Conservation (phyloP, 176 grass and related monocot species). For the Cenchrus fungigraminus region DNA sequence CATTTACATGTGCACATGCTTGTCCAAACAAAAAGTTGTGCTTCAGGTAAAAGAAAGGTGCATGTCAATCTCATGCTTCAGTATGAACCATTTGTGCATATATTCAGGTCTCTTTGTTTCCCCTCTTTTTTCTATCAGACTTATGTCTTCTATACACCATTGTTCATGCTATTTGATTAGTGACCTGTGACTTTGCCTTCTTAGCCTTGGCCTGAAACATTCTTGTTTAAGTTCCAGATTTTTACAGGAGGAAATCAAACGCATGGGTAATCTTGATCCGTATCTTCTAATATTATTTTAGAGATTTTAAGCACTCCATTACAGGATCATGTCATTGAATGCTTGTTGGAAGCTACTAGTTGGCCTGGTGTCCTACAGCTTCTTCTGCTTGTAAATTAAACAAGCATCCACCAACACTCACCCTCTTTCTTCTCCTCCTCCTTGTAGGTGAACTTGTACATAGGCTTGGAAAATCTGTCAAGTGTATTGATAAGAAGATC, state of each 20-base stretch:
- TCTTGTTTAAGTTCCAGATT: not conserved
- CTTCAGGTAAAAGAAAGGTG: not conserved
- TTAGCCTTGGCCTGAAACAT: not conserved
- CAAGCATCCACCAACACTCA: conserved; percentile 34
- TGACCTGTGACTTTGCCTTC: not conserved
- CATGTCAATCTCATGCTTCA: not conserved
- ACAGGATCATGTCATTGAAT: not conserved
- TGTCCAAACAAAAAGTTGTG: not conserved
- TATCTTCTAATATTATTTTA: not conserved
- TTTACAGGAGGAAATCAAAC: not conserved
- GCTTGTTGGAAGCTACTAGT: not conserved
- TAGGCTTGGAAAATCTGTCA: conserved; percentile 25
- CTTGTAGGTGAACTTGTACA: not conserved
- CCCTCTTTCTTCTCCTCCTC: not conserved
- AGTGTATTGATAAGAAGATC: conserved; percentile 35
- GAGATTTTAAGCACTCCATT: not conserved
- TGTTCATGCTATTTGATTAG: not conserved
- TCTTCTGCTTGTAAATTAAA: conserved; percentile 7
- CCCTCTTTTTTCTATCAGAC: not conserved
- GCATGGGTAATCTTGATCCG: not conserved
- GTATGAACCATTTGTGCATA: not conserved
- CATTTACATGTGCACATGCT: not conserved
- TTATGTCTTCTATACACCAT: not conserved
- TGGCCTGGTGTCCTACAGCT: not conserved
- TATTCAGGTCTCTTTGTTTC: not conserved